Evolutionary conservation across 1,139 yeast genomes (phyloP), one percentile per base, ranked within the genome.

Genomic region (Kodamaea sp.): DNA sequence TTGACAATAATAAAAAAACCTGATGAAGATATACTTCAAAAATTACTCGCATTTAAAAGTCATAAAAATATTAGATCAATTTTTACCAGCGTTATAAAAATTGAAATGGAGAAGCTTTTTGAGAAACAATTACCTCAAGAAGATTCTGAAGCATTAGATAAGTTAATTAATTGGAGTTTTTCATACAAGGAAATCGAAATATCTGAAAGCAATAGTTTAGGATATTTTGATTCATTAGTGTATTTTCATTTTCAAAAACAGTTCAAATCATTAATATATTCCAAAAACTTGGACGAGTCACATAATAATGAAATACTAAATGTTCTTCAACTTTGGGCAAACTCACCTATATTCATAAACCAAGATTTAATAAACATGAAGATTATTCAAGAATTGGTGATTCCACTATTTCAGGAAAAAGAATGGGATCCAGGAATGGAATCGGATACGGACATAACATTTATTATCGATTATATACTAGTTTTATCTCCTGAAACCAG

Each of bases 401-500:
- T 49, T 2, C 64, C 64, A 1, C 46, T 40, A 9, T 45, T 57
- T 8, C 24, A 34, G 8, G 24, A 37, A 3, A 31, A 39, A 6
- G 29, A 35, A 4, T 57, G 60, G 60, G 30, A 35, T 5, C 53
- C 53, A 3, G 45, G 46, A 8, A 26, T 23, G 5, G 28, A 35
- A 5, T 7, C 24, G 8, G 34, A 24, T 10, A 33, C 34, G 11
- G 44, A 46, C 20, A 42, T 46, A 8, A 41, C 49, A 5, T 36
- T 30, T 25, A 15, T 55, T 9, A 46, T 56, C 2, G 63, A 58
- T 29, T 57, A 49, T 36, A 46, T 55, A 9, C 37, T 52, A 4
- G 31, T 51, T 2, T 41, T 60, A 22, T 40, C 47, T 3, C 41
- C 48, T 2, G 52, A 48, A 10, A 50, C 45, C 4, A 37, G 44